Percentiles rank a stretch among this genome's conserved stretches.
phyloP scores from a whole-genome alignment of 208 protist species.

The Wallacemonas rigidus region DNA sequence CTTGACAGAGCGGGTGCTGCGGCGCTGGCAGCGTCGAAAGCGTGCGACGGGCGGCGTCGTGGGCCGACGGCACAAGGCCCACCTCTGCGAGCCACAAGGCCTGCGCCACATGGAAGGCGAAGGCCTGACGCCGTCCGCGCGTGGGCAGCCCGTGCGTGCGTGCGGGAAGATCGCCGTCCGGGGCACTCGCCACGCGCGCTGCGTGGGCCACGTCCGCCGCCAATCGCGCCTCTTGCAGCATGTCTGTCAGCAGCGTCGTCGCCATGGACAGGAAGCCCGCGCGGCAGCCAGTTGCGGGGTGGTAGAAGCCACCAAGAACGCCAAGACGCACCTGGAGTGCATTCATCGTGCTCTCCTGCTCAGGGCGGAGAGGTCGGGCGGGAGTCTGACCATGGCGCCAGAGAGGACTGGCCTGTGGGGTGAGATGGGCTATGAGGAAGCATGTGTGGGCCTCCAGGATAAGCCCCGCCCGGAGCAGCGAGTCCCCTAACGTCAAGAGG shows the following conservation, averaged over 20 bases:
- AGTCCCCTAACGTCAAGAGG: slow-evolving; percentile 50
- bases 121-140: slow-evolving; percentile 30
- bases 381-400: background rate
- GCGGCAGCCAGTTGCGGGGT: slow-evolving; percentile 46
- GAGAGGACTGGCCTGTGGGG: slow-evolving; percentile 30
- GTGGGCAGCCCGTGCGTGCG: slow-evolving; percentile 45
- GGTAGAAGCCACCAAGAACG: slow-evolving; percentile 63
- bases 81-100: slow-evolving; percentile 73
- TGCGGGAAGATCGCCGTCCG: background rate
- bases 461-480: slow-evolving; percentile 41
- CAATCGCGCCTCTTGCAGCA: slow-evolving; percentile 49
- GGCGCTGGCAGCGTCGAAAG: slow-evolving; percentile 31
- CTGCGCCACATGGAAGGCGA: slow-evolving; percentile 68
- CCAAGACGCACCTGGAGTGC: slow-evolving; percentile 55
- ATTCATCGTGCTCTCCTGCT: slow-evolving; percentile 49
- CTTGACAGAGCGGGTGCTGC: slow-evolving; percentile 24
- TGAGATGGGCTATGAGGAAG: slow-evolving; percentile 63
- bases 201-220: slow-evolving; percentile 31
- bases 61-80: slow-evolving; percentile 43
- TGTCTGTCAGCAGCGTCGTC: slow-evolving; percentile 63
- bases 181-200: background rate
- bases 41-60: slow-evolving; percentile 21
- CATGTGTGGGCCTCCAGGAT: slow-evolving; percentile 72
- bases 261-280: slow-evolving; percentile 63
- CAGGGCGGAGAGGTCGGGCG: slow-evolving; percentile 28